Evolutionary conservation across 176 grass and related monocot genomes (phyloP), one percentile per base, ranked within the genome.

Genomic region (Secale cereale): DNA sequence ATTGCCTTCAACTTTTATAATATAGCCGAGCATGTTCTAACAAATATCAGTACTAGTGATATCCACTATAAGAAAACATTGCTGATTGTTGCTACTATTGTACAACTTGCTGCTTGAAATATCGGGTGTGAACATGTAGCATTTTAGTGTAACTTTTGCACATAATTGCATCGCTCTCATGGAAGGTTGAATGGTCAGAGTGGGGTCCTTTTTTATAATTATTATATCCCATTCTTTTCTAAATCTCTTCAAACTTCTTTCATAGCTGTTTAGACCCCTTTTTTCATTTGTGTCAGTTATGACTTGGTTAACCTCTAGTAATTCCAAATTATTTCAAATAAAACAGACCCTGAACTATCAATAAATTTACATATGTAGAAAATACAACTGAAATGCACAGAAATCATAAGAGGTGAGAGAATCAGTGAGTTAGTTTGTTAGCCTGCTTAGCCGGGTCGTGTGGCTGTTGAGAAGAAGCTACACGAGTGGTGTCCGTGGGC

Each of bases 321-420:
- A 12, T 77, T 78, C 35, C 10, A 76, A 76, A 30, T 57, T 77
- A 33, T 77, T 33, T 33, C 46, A 78, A 35, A 78, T 60, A 60
- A 23, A 78, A 61, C 11, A 60, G 7, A 25, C 52, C 76, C 30
- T 35, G 50, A 77, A 59, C 30, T 77, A 78, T 60, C 22, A 60
- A 39, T 60, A 60, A 60, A 36, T 59, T 37, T 36, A 26, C 54
- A 78, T 59, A 36, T 37, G 4, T 31, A 28, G 35, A 66, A 14
- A 76, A 14, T 77, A 66, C 23, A 66, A 64, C 52, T 28, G 30
- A 85, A 85, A 67, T 77, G 35, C 74, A 85, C 54, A 36, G 36
- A 77, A 59, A 52, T 14, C 46, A 22, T 69, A 59, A n/a, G 23
- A 25, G n/a, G n/a, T n/a, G n/a, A n/a, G n/a, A n/a, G n/a, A n/a